Conservation (phyloP, 2,329 filamentous ascomycete genomes). For the Exophiala xenobiotica region DNA sequence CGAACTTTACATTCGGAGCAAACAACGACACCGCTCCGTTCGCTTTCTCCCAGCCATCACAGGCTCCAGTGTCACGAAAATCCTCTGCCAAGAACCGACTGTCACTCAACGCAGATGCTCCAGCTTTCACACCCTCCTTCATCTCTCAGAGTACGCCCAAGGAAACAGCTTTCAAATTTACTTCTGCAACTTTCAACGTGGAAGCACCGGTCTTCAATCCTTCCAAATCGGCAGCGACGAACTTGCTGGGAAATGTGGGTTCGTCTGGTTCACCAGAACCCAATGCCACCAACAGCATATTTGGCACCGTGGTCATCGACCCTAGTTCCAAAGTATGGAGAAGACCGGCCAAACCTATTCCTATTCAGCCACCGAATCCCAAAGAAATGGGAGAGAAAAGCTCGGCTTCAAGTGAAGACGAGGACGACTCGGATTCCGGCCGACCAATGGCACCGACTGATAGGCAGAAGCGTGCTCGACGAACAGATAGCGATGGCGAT, state of each 20-base stretch:
- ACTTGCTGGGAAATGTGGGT: conserved; percentile 32
- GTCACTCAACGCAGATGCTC: conserved; percentile 65
- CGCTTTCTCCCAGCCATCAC: conserved; percentile 2
- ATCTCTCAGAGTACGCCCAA: conserved; percentile 11
- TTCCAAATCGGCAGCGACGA: conserved; percentile 30
- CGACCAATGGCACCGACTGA: conserved; percentile 63
- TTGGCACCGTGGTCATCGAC: conserved; percentile 64
- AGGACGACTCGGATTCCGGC: conserved; percentile 57
- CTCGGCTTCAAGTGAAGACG: conserved; percentile 56
- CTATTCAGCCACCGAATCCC: conserved; percentile 57
- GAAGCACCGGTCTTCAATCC: conserved; percentile 77
- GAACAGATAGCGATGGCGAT: conserved; percentile 62
- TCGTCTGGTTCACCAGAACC: conserved; percentile 28
- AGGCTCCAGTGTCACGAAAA: conserved; percentile 4
- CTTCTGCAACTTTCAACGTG: conserved; percentile 66
- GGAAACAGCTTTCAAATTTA: conserved; percentile 22
- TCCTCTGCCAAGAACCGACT: conserved; percentile 7
- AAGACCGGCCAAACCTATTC: conserved; percentile 76
- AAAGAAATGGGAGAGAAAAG: conserved; percentile 11
- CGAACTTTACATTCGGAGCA: conserved; percentile 43
- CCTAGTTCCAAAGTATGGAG: conserved; percentile 61
- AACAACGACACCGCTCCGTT: conserved; percentile 38
- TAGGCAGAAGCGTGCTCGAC: conserved; percentile 73
- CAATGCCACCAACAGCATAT: conserved; percentile 51
- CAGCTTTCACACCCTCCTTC: conserved; percentile 64